Evolutionary conservation across 768 basidiomycete species (phyloP), one percentile per base, ranked within the genome.

Genomic region (Mycena rebaudengoi): DNA sequence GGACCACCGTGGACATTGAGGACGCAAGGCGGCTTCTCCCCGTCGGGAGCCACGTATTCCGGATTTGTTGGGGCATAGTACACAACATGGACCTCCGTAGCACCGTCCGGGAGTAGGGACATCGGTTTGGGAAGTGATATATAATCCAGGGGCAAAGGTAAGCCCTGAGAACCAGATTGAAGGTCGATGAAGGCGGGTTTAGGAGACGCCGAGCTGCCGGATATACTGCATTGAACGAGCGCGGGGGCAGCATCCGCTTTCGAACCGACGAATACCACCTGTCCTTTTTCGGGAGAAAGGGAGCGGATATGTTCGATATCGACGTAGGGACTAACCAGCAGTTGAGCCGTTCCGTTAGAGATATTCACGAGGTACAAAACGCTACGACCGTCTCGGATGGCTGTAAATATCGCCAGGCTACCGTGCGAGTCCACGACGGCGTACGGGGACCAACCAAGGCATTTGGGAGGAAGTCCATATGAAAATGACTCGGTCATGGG

Each of bases 1-100:
- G 94, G 93, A 0, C 92, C 92, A 1, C 93, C 93, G 62, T 94
- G 93, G 5, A 84, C 82, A 33, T 80, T 68, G 13, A 92, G 76
- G 8, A 92, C 79, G 57, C 86, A 87, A 10, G 93, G 93, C 0
- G 93, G 93, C 50, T 80, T 82, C 73, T 91, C 88, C 4, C 79
- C 83, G 0, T 68, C 65, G 7, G 82, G 77, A 0, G 84, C 88
- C 1, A 74, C 69, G 65, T 88, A 93, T 0, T 77, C 71, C 0
- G 89, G 88, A 69, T 92, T 92, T 50, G 77, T 82, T 0, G 93
- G 92, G 0, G 86, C 79, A 67, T 90, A 91, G 70, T 83, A 91
- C 25, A 92, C 79, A 20, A 87, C 85, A 70, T 93, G 83, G 14
- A 92, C 70, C 1, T 71, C 69, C 3, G 73, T 60, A 29, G 23